Conservation (phyloP, 768 basidiomycete genomes). For the Lentinula sp. region DNA sequence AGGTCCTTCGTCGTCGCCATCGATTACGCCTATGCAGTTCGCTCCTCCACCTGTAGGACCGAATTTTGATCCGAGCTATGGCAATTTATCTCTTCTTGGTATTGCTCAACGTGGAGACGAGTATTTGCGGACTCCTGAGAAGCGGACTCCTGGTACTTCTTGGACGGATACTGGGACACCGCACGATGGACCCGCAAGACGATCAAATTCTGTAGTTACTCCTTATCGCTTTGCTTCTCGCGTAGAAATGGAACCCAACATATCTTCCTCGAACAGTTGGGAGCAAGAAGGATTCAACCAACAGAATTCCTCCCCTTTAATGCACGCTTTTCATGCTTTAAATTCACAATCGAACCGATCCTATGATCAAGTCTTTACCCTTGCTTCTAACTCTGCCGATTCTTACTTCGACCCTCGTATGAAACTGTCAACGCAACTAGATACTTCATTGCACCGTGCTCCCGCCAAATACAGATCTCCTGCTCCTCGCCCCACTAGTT, state of each 20-base stretch:
- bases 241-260: neutral
- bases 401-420: neutral
- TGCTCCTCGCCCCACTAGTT: neutral
- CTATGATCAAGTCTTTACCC: neutral
- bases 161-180: neutral
- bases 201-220: neutral
- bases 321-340: neutral
- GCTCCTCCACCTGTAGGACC: neutral
- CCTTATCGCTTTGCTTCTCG: neutral
- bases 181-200: neutral
- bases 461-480: neutral
- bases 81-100: neutral
- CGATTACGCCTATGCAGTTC: neutral
- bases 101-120: neutral
- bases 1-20: neutral
- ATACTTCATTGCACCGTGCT: neutral
- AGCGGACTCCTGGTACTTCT: neutral
- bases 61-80: neutral
- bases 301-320: neutral
- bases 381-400: neutral
- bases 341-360: neutral
- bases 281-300: too few relatives aligned
- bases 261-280: too few relatives aligned
- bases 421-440: neutral
- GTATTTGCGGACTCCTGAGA: neutral